These are phyloP conservation scores for Mycena galericulata DNA, from an alignment of 768 basidiomycete genomes.

Conservation along the genomic window DNA sequence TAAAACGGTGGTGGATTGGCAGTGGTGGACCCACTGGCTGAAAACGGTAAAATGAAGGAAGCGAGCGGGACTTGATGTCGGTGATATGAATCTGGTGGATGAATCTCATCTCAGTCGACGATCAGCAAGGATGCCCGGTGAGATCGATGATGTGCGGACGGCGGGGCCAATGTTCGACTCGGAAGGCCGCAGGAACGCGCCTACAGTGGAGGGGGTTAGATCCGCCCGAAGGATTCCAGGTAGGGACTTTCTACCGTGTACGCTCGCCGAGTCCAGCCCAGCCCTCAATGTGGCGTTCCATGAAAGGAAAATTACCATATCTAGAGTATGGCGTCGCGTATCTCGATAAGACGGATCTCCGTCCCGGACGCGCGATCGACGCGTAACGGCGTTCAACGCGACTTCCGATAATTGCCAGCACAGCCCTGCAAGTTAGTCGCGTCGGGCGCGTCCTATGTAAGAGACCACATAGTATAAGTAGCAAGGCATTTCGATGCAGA, in stretches of 20 bases:
- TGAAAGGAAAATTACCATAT: constrained; percentile 1
- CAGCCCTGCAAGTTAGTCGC: not conserved
- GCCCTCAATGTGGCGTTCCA: not conserved
- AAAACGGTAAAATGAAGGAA: not conserved
- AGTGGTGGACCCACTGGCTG: too few species aligned
- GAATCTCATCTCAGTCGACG: constrained; percentile 4
- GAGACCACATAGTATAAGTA: too few species aligned
- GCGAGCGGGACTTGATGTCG: not conserved
- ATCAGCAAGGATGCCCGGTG: constrained; percentile 9
- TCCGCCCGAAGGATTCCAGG: too few species aligned
- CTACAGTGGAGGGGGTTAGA: too few species aligned
- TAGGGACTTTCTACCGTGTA: too few species aligned
- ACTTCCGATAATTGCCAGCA: not conserved
- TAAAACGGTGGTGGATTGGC: too few species aligned
- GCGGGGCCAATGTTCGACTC: too few species aligned
- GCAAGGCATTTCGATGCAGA: too few species aligned
- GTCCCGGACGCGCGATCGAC: not conserved
- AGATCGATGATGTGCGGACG: too few species aligned
- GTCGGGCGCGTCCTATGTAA: not conserved
- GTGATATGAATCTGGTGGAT: not conserved
- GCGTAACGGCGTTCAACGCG: not conserved
- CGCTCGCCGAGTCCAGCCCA: not conserved
- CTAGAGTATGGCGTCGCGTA: not conserved
- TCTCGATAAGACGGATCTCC: not conserved
- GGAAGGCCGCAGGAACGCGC: too few species aligned